Base-by-base conservation (phyloP, 768 basidiomycete genomes). In the Tephrocybe sp. region DNA sequence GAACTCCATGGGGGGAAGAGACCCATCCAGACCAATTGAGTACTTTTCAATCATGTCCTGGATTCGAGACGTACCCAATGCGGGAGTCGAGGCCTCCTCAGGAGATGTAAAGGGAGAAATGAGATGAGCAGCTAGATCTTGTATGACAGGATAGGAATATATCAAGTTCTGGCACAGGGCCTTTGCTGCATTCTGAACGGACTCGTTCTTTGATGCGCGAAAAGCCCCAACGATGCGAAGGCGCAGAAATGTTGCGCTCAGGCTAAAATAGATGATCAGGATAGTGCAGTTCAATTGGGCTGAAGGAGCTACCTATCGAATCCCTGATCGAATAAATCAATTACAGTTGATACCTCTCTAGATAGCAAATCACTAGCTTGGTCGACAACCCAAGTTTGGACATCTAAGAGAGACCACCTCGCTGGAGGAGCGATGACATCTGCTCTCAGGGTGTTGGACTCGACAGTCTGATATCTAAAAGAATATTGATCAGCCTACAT, bases 121-220 rank as follows among this genome's bases (percentile, higher is more conserved):
- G 19, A 47, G 19, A 16, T 40, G 37, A 7, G 19, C 38, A n/a
- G 38, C 47, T 9, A 41, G 39, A 22, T 49, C 56, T 21, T 59
- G 39, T 40, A 73, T 58, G 0, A 66, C 64, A 1, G 77, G 77
- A 45, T 75, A 64, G 31, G 70, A 60, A 52, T 77, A 82, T 16
- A 81, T 60, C 16, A 75, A 52, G 37, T 75, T 77, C 53, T 68
- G 67, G 8, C 51, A 16, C 7, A 74, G 49, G 0, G 31, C 54
- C 24, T 52, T 42, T 3, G 49, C 58, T 4, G 57, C 61, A 26
- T 44, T 54, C 44, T 21, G 43, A 11, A 11, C 11, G 13, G n/a
- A 11, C 3, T 5, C 5, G 28, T 41, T 39, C 8, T 38, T 41
- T 16, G 47, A 49, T 5, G 37, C 4, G 16, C 49, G 40, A 15